Evolutionary conservation across 2,329 filamentous ascomycete species (phyloP).

Genomic region (Pseudocercospora vitis): DNA sequence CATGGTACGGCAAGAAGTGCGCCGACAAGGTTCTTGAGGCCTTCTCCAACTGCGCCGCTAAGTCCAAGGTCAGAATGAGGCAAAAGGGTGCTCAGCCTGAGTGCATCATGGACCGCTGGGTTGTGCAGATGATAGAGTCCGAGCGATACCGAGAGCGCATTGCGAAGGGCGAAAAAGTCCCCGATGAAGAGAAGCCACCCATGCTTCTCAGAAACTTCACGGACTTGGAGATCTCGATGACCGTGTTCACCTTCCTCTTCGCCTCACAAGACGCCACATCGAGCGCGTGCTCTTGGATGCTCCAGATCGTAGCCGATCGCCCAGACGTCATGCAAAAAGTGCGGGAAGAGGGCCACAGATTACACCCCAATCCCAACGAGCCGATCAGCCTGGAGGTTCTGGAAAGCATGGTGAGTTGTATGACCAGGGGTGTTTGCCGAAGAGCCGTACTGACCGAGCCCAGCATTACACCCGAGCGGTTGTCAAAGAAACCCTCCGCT

Average conservation of each 20-base stretch:
- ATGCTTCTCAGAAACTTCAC: slow-evolving; percentile 85
- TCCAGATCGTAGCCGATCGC: slow-evolving; percentile 89
- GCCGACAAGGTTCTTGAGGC: slow-evolving; percentile 87
- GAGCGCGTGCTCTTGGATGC: slow-evolving; percentile 90
- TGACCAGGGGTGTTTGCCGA: background rate
- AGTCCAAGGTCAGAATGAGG: slow-evolving; percentile 77
- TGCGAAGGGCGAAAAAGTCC: slow-evolving; percentile 66
- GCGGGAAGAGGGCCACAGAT: slow-evolving; percentile 66
- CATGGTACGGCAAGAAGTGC: slow-evolving; percentile 96
- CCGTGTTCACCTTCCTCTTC: slow-evolving; percentile 65
- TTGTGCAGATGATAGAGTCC: slow-evolving; percentile 83
- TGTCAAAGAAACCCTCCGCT: slow-evolving; percentile 86
- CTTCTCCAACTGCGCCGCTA: slow-evolving; percentile 87
- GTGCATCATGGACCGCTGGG: slow-evolving; percentile 96
- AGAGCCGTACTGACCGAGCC: slow-evolving; percentile 8
- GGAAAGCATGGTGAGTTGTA: slow-evolving; percentile 64
- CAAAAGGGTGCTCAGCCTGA: slow-evolving; percentile 79
- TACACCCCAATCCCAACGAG: slow-evolving; percentile 31
- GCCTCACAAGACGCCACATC: slow-evolving; percentile 96
- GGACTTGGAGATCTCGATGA: slow-evolving; percentile 89
- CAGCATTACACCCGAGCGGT: slow-evolving; percentile 81
- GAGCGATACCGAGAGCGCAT: slow-evolving; percentile 77
- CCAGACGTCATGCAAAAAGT: slow-evolving; percentile 90
- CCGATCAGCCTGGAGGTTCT: slow-evolving; percentile 76
- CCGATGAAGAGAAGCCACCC: slow-evolving; percentile 74